Percentiles rank a stretch among this genome's conserved stretches.
Evolutionary conservation across 2,329 filamentous ascomycete genomes (phyloP).

Genomic region (Colletotrichum chrysophilum): DNA sequence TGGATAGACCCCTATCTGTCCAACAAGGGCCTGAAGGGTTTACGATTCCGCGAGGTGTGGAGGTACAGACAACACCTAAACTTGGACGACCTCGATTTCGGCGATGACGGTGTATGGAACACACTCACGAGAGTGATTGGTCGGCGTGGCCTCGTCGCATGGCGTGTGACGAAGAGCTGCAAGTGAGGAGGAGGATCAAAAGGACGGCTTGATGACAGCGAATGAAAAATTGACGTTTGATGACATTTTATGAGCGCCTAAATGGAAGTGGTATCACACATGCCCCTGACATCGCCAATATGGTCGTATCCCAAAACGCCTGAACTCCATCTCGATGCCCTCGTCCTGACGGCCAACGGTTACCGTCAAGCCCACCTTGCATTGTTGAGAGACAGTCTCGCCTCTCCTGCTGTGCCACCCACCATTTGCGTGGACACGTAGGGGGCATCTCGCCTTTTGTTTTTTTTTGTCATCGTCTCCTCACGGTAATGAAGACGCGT

Average conservation of each 20-base stretch:
- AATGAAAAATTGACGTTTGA: conserved; percentile 15
- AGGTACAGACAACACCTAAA: conserved; percentile 72
- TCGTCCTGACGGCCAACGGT: background rate
- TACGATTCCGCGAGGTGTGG: conserved; percentile 75
- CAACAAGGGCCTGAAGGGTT: conserved; percentile 62
- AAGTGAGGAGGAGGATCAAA: background rate
- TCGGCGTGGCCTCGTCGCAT: conserved; percentile 64
- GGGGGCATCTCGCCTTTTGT: background rate
- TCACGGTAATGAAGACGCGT: background rate
- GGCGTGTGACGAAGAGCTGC: conserved; percentile 70
- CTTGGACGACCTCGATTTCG: conserved; percentile 82
- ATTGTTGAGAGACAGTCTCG: background rate
- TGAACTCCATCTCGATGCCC: background rate
- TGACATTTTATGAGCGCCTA: background rate
- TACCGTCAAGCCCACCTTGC: background rate
- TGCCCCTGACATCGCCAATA: background rate
- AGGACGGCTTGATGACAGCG: background rate
- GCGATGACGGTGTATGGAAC: conserved; percentile 75
- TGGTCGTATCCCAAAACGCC: background rate
- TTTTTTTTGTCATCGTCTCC: background rate
- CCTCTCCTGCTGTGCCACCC: background rate
- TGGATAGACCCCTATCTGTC: conserved; percentile 70
- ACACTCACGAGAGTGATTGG: conserved; percentile 73
- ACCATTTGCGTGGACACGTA: background rate
- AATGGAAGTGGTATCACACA: conserved; percentile 12